phyloP scores from a whole-genome alignment of 192 early-diverging fungal species.

The Radiomyces spectabilis region DNA sequence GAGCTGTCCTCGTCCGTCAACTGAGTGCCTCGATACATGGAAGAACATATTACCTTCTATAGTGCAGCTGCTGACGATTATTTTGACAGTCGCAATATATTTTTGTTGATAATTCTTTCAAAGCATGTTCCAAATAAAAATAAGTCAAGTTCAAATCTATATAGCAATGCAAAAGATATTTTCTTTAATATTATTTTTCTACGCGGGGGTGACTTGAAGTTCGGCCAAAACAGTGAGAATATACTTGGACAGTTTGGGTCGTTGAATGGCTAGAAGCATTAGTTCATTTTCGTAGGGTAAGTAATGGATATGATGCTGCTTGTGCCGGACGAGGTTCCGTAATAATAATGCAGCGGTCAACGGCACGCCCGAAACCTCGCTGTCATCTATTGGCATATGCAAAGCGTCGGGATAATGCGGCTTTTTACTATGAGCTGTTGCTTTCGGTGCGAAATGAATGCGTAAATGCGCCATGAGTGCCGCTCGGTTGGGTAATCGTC shows the following conservation, averaged over 20 bases:
- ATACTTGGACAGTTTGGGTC: slow-evolving; percentile 39
- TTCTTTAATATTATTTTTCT: too few relatives aligned
- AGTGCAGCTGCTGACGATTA: too few relatives aligned
- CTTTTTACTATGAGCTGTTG: slow-evolving; percentile 9
- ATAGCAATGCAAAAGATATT: too few relatives aligned
- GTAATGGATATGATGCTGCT: slow-evolving; percentile 36
- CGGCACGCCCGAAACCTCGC: slow-evolving; percentile 45
- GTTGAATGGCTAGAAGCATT: slow-evolving; percentile 35
- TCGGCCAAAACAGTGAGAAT: slow-evolving; percentile 37
- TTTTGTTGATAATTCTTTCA: too few relatives aligned
- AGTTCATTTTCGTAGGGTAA: slow-evolving; percentile 45
- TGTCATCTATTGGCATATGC: slow-evolving; percentile 24
- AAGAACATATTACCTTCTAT: too few relatives aligned
- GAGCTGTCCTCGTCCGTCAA: too few relatives aligned
- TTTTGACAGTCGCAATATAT: too few relatives aligned
- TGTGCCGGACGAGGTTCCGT: slow-evolving; percentile 38
- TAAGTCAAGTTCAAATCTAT: too few relatives aligned
- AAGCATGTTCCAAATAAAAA: too few relatives aligned
- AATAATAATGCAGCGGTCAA: slow-evolving; percentile 48
- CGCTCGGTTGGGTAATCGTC: slow-evolving; percentile 20
- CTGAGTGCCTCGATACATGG: too few relatives aligned
- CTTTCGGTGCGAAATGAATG: slow-evolving; percentile 43
- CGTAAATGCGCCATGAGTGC: slow-evolving; percentile 39
- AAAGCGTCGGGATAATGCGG: too few relatives aligned
- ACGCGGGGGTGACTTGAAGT: too few relatives aligned